Evolutionary conservation across 2,329 filamentous ascomycete species (phyloP).

Genomic region (Aspergillus sojae): DNA sequence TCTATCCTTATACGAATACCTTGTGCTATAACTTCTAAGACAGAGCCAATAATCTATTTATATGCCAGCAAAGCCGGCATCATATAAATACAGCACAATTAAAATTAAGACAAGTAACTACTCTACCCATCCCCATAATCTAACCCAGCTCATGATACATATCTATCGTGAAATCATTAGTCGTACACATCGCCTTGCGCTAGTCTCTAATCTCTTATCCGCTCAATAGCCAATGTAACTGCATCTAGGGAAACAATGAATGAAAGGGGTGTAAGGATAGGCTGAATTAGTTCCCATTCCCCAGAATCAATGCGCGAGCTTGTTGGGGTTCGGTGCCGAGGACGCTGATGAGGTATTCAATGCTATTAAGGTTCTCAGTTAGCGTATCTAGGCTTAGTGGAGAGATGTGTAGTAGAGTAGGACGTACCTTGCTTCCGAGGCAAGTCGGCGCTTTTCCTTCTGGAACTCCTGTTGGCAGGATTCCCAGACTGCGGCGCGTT

Average conservation of each 20-base stretch:
- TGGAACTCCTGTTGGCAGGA: conserved; percentile 75
- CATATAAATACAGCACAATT: not conserved
- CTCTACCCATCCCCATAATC: conserved; percentile 4
- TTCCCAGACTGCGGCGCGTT: conserved; percentile 69
- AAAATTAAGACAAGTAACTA: not conserved
- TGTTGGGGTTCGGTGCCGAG: conserved; percentile 60
- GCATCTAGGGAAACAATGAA: conserved; percentile 1
- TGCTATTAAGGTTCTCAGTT: conserved; percentile 42
- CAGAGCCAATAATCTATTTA: not conserved
- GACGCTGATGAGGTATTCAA: conserved; percentile 67
- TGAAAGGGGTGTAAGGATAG: conserved; percentile 6
- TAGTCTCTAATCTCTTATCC: not conserved
- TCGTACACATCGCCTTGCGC: conserved; percentile 31
- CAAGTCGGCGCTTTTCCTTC: conserved; percentile 68
- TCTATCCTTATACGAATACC: too few relatives aligned
- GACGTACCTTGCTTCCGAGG: conserved; percentile 71
- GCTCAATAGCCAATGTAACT: not conserved
- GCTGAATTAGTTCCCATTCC: conserved; percentile 20
- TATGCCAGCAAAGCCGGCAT: not conserved
- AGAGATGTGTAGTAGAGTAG: too few relatives aligned
- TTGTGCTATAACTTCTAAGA: too few relatives aligned
- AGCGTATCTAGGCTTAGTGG: conserved; percentile 41
- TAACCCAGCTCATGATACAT: conserved; percentile 26
- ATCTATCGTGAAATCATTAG: conserved; percentile 44
- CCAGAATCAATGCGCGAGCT: conserved; percentile 50